phyloP scores from a whole-genome alignment of 2,329 filamentous ascomycete species.

The Chaetoscypha palmicola region DNA sequence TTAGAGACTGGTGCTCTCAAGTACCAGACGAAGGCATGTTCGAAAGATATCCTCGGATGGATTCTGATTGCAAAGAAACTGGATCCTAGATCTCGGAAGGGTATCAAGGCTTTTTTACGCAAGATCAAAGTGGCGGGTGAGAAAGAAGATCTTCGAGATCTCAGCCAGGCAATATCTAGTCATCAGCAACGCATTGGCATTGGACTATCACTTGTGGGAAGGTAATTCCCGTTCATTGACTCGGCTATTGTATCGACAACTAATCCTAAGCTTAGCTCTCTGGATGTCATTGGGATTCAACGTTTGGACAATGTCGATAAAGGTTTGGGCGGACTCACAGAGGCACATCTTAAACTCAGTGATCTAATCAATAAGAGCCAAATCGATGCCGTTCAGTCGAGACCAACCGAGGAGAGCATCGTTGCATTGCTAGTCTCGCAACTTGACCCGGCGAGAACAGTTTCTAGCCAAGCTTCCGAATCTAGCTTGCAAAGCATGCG shows the following conservation, averaged over 20 bases:
- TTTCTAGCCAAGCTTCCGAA: background rate
- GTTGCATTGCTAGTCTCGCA: background rate
- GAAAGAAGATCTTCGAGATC: background rate
- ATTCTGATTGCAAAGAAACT: background rate
- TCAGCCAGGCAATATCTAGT: background rate
- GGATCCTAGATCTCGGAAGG: background rate
- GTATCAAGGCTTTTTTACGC: background rate
- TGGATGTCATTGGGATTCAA: background rate
- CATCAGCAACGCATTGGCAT: background rate
- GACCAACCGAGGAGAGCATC: background rate
- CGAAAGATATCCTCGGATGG: background rate
- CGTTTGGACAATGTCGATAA: background rate
- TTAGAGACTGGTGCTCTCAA: background rate
- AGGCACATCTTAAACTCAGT: background rate
- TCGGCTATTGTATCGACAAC: background rate
- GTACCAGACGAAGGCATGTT: background rate
- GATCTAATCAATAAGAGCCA: background rate
- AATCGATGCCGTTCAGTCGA: background rate
- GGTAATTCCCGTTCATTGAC: background rate
- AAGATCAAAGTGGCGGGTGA: background rate
- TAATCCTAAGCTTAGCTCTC: background rate
- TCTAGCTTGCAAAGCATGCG: background rate
- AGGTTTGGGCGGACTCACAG: background rate
- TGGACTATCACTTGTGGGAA: background rate
- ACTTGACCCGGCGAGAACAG: background rate